Evolutionary conservation across 2,329 filamentous ascomycete species (phyloP), one percentile per base, ranked within the genome.

Genomic region (Daldinia sp.): DNA sequence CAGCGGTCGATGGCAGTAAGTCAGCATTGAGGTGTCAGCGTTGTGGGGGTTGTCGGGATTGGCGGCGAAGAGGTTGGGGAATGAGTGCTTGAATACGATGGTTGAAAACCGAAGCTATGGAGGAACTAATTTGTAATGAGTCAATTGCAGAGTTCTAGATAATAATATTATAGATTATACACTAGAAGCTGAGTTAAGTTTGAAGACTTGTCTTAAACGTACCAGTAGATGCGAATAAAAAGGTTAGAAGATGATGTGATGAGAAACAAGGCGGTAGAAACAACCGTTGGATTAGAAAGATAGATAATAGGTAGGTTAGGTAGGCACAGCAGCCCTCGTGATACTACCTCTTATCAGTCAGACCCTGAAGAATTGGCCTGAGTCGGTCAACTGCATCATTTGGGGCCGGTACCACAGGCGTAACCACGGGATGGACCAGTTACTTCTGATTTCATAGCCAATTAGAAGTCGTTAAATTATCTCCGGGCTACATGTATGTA

Each of bases 331-430:
- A 41, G 52, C 21, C 55, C 63, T 62, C 59, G 59, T 66, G 63
- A 66, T 66, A 34, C 17, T 52, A 41, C 19, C 37, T n/a, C n/a
- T 66, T 62, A 62, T 63, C 59, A 66, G 59, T 58, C 59, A 59
- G 61, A 64, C 64, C 61, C 58, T 61, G 53, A 62, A 57, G 47
- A 59, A 50, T 61, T 57, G 34, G 48, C 23, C 55, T 25, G 52
- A 67, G 59, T 58, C 53, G 56, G 65, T 67, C 65, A 68, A 62
- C 65, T 68, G 65, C 65, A 58, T 57, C 51, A 56, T 48, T 63
- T 55, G 34, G 39, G 21, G 53, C 50, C 54, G 27, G 29, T 7
- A 11, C 6, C 47, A 35, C 52, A 34, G 43, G 29, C 49, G 37
- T 32, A 54, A 27, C 30, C 57, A 67, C 61, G 61, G 62, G 58